Conservation (phyloP, 2,329 filamentous ascomycete genomes). For the Aspergillus felis region DNA sequence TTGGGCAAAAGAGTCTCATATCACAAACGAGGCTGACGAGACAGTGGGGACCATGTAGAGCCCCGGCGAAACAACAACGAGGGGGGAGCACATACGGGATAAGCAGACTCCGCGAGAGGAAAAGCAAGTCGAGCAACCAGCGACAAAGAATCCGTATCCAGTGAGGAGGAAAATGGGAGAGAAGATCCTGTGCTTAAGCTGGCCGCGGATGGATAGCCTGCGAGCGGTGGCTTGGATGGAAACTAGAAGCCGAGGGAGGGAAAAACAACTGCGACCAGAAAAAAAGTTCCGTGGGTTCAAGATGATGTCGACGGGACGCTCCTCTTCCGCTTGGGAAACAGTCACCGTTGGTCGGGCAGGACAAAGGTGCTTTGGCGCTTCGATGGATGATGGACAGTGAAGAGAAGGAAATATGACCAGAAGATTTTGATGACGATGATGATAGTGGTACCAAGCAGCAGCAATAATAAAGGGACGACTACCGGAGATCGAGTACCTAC, state of each 20-base stretch:
- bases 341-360: background rate
- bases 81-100: background rate
- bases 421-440: background rate
- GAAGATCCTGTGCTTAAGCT: background rate
- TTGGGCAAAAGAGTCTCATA: background rate
- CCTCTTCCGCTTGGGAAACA: background rate
- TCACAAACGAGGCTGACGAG: background rate
- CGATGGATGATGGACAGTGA: background rate
- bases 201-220: background rate
- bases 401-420: background rate
- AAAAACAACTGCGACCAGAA: constrained; percentile 2
- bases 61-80: background rate
- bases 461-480: background rate
- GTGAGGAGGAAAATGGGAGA: background rate
- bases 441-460: background rate
- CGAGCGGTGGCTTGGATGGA: constrained; percentile 4
- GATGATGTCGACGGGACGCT: background rate
- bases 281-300: background rate
- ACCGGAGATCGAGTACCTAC: background rate
- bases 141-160: background rate
- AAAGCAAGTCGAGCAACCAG: background rate
- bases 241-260: background rate
- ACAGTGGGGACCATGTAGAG: background rate
- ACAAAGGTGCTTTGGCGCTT: background rate
- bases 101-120: background rate